Percentiles rank a stretch among this genome's conserved stretches.
phyloP scores from a whole-genome alignment of 352 stramenopile species.

The Pythium folliculosum region DNA sequence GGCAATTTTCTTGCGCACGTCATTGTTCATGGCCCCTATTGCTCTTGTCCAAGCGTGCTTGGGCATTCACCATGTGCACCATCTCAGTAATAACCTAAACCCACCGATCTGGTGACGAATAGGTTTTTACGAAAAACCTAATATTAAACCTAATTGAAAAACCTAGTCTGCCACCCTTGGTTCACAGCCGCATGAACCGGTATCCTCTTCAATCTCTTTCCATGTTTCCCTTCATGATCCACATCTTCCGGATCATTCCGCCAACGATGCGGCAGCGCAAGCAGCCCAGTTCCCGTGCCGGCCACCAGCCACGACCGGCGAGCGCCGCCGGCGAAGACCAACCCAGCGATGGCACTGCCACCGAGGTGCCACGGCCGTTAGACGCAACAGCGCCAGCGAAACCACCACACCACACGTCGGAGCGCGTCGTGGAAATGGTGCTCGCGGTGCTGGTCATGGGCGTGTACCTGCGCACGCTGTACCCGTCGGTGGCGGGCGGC shows the following conservation, averaged over 20 bases:
- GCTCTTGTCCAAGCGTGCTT: too few species aligned
- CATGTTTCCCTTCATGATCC: constrained; percentile 23
- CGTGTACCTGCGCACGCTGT: constrained; percentile 82
- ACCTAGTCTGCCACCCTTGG: too few species aligned
- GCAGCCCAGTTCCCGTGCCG: background rate
- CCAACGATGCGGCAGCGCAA: constrained; percentile 19
- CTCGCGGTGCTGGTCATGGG: constrained; percentile 20
- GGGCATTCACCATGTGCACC: too few species aligned
- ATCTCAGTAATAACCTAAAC: too few species aligned
- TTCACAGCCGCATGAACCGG: too few species aligned
- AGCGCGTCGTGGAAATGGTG: background rate
- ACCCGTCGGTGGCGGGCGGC: constrained; percentile 86
- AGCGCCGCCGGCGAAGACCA: constrained; percentile 21
- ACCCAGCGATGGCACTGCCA: background rate
- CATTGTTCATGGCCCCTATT: too few species aligned
- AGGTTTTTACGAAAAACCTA: too few species aligned
- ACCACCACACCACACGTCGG: background rate
- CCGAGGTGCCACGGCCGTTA: background rate
- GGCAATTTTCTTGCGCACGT: too few species aligned
- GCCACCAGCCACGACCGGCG: constrained; percentile 2
- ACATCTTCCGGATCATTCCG: background rate
- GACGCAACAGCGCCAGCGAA: background rate
- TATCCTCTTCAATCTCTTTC: constrained; percentile 18
- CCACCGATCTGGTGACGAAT: too few species aligned
- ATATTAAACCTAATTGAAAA: too few species aligned